Evolutionary conservation across 257 asterid genomes (phyloP), one percentile per base, ranked within the genome.

Genomic region (Solanum gracilifrons): DNA sequence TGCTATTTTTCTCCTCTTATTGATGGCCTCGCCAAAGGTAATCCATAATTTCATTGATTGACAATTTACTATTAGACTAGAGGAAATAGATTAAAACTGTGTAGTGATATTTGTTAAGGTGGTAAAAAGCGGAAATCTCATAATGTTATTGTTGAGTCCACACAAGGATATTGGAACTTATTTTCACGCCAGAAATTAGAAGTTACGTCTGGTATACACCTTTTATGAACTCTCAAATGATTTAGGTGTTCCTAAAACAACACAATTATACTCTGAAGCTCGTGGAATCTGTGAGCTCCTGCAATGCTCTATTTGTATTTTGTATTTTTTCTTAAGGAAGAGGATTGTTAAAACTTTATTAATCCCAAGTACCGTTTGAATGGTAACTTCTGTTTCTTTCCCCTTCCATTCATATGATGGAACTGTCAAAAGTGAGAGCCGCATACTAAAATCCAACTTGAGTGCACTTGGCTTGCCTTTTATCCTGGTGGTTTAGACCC

Each of bases 21-120:
- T 69, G 87, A 91, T 86, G 96, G 96, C 89, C 89, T 95, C 31
- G 66, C 87, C 37, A 93, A 95, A 94, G 99, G 99, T 96, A 94
- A 82, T 64, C 60, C 60, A 48, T 16, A 39, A 39, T n/a, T n/a
- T 43, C 64, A 79, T 79, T 79, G 84, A 79, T 43, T 43, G 84
- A 4, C 37, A 79, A 25, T 41, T 43, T 13, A 79, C 6, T 16
- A 15, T 39, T 41, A 77, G 84, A 25, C 84, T 25, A 41, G 64
- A 77, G 36, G 46, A 77, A 77, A 39, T n/a, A 41, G 62, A 36
- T 77, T 77, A 25, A 13, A 77, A 41, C 84, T 79, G 84, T 76
- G 83, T 79, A 79, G 25, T 43, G 64, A 41, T 43, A 43, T 2
- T 15, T 41, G 15, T 39, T 43, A 79, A 15, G 64, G 13, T 25